phyloP scores from a whole-genome alignment of 495 filamentous ascomycete genomes.

The Glonium stellatum region DNA sequence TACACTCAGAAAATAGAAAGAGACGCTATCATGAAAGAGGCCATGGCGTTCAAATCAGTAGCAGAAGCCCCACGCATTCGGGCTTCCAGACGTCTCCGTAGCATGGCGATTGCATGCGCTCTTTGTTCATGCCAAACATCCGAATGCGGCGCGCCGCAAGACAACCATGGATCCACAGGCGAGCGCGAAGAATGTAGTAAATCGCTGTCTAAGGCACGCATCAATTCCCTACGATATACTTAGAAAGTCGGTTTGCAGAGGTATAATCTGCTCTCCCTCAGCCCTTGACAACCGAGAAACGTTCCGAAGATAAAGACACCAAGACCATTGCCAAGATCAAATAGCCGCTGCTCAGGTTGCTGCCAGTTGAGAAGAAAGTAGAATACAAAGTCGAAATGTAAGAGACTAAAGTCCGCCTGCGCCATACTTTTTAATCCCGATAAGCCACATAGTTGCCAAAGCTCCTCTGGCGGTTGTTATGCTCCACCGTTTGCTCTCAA shows the following conservation, averaged over 20 bases:
- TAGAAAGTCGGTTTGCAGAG: background rate
- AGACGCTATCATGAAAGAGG: background rate
- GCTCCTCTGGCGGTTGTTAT: no score
- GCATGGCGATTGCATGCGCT: background rate
- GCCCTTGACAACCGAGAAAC: background rate
- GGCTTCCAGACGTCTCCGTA: background rate
- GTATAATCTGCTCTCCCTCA: background rate
- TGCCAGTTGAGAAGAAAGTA: conserved; percentile 1
- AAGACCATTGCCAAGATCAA: background rate
- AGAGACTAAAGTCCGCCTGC: background rate
- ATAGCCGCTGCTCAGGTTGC: background rate
- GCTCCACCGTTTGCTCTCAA: background rate
- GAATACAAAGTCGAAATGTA: conserved; percentile 3
- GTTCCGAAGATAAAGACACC: background rate
- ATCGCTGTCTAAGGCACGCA: background rate
- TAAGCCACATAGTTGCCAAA: no score
- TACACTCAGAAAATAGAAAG: background rate
- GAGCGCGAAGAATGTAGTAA: no score
- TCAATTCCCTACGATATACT: background rate
- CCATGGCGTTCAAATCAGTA: background rate
- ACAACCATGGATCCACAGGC: background rate
- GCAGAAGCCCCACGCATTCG: background rate
- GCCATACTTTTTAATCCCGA: background rate
- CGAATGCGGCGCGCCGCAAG: background rate
- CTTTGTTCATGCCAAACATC: conserved; percentile 1